Percentiles rank a stretch among this genome's conserved stretches.
Conservation (phyloP, 441 rosid species). For the Aquilaria agallochum region DNA sequence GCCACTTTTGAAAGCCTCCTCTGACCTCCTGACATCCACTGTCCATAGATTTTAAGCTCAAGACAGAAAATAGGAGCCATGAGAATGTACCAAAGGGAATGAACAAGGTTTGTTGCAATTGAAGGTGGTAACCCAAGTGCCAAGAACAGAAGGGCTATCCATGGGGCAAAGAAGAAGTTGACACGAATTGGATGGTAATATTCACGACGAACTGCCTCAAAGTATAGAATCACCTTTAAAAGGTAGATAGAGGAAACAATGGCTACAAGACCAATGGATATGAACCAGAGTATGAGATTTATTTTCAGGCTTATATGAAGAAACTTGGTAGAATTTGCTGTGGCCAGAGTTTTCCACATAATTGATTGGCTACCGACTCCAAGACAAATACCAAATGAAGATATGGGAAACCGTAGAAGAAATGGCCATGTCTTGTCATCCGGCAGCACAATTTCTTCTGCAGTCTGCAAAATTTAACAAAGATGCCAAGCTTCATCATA, state of each 20-base stretch:
- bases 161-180: constrained; percentile 95
- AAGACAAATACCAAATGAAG: constrained; percentile 86
- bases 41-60: constrained; percentile 90
- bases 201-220: constrained; percentile 87
- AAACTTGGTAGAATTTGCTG: constrained; percentile 53
- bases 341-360: constrained; percentile 77
- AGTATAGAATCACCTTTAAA: constrained; percentile 53
- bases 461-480: constrained; percentile 35
- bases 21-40: constrained; percentile 95
- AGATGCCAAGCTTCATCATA: neutral
- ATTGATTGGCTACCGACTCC: constrained; percentile 91
- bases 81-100: constrained; percentile 70
- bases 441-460: constrained; percentile 71
- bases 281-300: constrained; percentile 69
- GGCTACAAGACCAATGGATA: constrained; percentile 44
- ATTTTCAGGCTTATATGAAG: constrained; percentile 44
- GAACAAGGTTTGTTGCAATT: constrained; percentile 32
- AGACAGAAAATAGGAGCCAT: constrained; percentile 72
- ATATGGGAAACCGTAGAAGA: constrained; percentile 67
- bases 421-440: constrained; percentile 82
- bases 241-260: constrained; percentile 47
- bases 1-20: constrained; percentile 89
- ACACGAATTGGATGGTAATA: constrained; percentile 79
- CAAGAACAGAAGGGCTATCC: constrained; percentile 71
- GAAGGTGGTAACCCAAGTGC: constrained; percentile 73